Evolutionary conservation across 306 rosid species (phyloP), one percentile per base, ranked within the genome.

Genomic region (Dalbergia cochinchinensis): DNA sequence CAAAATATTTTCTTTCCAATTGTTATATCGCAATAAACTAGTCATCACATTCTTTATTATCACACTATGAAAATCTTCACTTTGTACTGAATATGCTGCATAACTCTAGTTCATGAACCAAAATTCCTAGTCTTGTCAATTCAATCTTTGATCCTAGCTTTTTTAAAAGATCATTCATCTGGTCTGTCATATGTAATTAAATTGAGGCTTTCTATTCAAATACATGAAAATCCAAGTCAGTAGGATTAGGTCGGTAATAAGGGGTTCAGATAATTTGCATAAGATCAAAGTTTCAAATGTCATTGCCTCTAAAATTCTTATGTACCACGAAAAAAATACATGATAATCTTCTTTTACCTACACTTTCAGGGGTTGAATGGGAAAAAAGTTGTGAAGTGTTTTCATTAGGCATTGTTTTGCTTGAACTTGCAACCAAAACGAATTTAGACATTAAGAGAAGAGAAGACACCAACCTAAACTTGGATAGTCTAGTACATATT

Each of bases 321-420:
- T 37, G 7, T 37, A 4, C 31, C 41, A 37, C 7, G 6, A 4
- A 4, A 4, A 35, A 6, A 4, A 37, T 37, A 42, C 48, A 42
- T 42, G 12, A 12, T 11, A 13, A 35, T 26, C 22, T 11, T 58
- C 19, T 69, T 35, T 73, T 53, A 41, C 1, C 19, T 47, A 15
- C 16, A 66, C 58, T 57, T 18, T 34, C 76, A 87, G 89, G 85
- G 63, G 79, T 74, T 69, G 79, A 78, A 18, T 79, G 91, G 87
- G 78, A 87, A 54, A 81, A 74, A 66, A 85, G 88, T 59, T 15
- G 84, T 65, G 94, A 89, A 80, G 87, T 85, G 15, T 91, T 64
- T 64, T 85, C 87, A 41, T 85, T 91, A 8, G 92, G 93, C 34
- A 83, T 85, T 5, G 74, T 89, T 76, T 86, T 91, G 34, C 83